Conservation (phyloP, 2,329 filamentous ascomycete species). For the Cladophialophora chaetospira region DNA sequence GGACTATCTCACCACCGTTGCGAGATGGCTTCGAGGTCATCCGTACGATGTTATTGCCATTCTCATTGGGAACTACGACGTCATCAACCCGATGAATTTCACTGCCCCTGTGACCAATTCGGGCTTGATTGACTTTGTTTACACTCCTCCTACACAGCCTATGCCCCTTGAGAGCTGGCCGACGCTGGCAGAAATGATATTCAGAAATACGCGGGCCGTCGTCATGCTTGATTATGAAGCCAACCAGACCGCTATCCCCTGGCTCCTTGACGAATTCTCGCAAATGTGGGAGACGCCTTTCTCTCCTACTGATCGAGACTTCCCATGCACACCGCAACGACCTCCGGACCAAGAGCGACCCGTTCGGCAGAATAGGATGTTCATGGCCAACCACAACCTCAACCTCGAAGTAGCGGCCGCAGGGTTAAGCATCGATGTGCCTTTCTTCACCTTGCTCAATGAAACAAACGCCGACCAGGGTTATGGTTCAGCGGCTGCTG, state of each 20-base stretch:
- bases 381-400: constrained; percentile 88
- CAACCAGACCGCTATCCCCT: constrained; percentile 75
- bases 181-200: constrained; percentile 74
- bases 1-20: constrained; percentile 69
- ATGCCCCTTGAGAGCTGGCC: constrained; percentile 80
- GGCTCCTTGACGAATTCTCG: constrained; percentile 82
- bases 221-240: constrained; percentile 85
- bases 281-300: constrained; percentile 93
- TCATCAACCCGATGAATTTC: constrained; percentile 66
- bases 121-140: constrained; percentile 73
- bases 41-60: constrained; percentile 89
- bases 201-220: constrained; percentile 69
- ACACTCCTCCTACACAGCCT: constrained; percentile 69
- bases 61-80: constrained; percentile 80
- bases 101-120: constrained; percentile 68
- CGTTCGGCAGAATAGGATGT: constrained; percentile 65
- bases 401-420: constrained; percentile 74
- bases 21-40: constrained; percentile 70
- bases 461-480: constrained; percentile 69
- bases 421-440: constrained; percentile 66
- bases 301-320: constrained; percentile 66
- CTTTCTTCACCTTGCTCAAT: constrained; percentile 69
- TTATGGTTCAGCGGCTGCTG: constrained; percentile 65
- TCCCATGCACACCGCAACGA: constrained; percentile 78
- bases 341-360: constrained; percentile 59